Evolutionary conservation across 768 basidiomycete genomes (phyloP).

Genomic region (Phanerodontia chrysosporium): DNA sequence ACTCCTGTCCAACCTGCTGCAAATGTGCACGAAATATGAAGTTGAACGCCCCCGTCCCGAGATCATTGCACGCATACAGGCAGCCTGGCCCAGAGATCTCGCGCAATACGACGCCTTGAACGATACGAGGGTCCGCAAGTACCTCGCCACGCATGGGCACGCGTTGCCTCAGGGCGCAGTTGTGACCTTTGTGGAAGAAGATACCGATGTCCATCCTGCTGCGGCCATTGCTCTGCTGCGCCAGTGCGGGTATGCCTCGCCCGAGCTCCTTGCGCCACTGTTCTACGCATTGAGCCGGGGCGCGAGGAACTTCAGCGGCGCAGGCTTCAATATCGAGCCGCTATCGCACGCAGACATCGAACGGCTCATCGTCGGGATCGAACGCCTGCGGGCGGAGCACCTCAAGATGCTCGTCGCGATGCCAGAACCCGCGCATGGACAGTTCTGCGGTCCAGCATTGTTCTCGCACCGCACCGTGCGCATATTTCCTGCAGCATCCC

Average conservation of each 20-base stretch:
- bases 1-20: conserved; percentile 4
- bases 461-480: not conserved
- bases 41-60: conserved; percentile 2
- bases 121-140: not conserved
- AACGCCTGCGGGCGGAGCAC: conserved; percentile 16
- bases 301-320: conserved; percentile 12
- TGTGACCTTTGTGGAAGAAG: conserved; percentile 3
- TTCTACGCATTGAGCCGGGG: conserved; percentile 22
- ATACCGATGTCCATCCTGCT: conserved; percentile 21
- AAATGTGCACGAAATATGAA: conserved; percentile 13
- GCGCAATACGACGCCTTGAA: not conserved
- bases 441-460: not conserved
- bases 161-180: not conserved
- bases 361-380: conserved; percentile 20
- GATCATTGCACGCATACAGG: conserved; percentile 1
- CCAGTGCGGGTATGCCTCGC: conserved; percentile 15
- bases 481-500: not conserved
- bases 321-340: conserved; percentile 19
- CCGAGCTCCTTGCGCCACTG: conserved; percentile 19
- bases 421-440: not conserved
- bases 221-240: conserved; percentile 23
- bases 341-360: conserved; percentile 21
- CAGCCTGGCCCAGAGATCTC: conserved; percentile 5
- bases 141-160: not conserved
- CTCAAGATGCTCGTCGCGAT: not conserved